Evolutionary conservation across 345 rosid genomes (phyloP).

Genomic region (Odontarrhena argentea): DNA sequence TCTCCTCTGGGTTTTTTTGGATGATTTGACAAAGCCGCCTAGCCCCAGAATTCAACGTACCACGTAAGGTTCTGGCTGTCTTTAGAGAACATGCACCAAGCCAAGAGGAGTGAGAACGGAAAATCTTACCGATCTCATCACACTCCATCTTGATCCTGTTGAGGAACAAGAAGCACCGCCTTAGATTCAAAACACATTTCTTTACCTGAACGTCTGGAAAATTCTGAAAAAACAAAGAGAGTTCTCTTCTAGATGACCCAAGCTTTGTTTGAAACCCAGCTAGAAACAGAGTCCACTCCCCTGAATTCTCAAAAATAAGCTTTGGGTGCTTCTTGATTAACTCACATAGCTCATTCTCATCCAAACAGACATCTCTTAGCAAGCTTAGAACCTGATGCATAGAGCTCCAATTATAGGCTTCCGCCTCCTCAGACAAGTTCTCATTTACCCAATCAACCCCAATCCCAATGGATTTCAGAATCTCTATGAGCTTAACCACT

Average conservation of each 20-base stretch:
- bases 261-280: slow-evolving; percentile 58
- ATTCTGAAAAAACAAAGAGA: slow-evolving; percentile 48
- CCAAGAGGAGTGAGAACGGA: slow-evolving; percentile 47
- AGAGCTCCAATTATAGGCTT: slow-evolving; percentile 56
- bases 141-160: slow-evolving; percentile 59
- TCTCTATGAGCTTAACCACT: slow-evolving; percentile 51
- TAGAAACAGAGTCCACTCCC: slow-evolving; percentile 45
- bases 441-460: slow-evolving; percentile 53
- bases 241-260: slow-evolving; percentile 50
- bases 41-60: slow-evolving; percentile 54
- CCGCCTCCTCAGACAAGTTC: slow-evolving; percentile 42
- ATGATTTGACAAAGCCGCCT: slow-evolving; percentile 55
- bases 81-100: slow-evolving; percentile 57
- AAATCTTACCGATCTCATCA: slow-evolving; percentile 51
- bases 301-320: slow-evolving; percentile 61
- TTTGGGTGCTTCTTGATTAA: slow-evolving; percentile 53
- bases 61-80: slow-evolving; percentile 48
- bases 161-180: slow-evolving; percentile 51
- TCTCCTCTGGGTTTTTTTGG: slow-evolving; percentile 57
- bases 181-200: slow-evolving; percentile 55
- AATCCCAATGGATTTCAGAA: slow-evolving; percentile 50
- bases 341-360: slow-evolving; percentile 43
- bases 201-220: slow-evolving; percentile 51
- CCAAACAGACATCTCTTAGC: slow-evolving; percentile 41
- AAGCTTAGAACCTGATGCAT: slow-evolving; percentile 49